These are phyloP conservation scores for Thielaviopsis populi DNA, from an alignment of 2,329 filamentous ascomycete species.

Conservation along the genomic window DNA sequence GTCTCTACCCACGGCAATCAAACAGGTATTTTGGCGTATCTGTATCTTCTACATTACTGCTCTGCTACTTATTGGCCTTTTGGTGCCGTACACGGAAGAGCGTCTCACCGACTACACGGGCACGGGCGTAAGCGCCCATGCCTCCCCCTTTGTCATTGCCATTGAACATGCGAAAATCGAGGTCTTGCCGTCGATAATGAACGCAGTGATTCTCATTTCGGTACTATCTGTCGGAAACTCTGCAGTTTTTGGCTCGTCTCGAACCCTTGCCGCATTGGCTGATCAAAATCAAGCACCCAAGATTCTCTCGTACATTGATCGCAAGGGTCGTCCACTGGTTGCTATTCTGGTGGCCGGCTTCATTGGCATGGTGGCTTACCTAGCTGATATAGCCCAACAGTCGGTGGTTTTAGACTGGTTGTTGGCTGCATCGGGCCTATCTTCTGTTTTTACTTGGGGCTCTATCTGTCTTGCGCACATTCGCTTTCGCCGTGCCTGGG, in stretches of 20 bases:
- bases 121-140: conserved; percentile 48
- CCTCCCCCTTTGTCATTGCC: conserved; percentile 87
- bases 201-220: conserved; percentile 82
- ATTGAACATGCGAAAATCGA: conserved; percentile 72
- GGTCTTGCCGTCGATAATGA: conserved; percentile 77
- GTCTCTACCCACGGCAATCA: conserved; percentile 71
- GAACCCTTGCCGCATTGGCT: conserved; percentile 77
- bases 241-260: conserved; percentile 77
- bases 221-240: conserved; percentile 87
- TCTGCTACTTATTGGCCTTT: conserved; percentile 62
- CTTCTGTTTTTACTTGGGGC: conserved; percentile 62
- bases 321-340: conserved; percentile 61
- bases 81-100: conserved; percentile 53
- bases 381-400: conserved; percentile 45
- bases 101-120: conserved; percentile 25
- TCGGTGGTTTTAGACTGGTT: conserved; percentile 60
- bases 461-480: conserved; percentile 86
- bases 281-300: conserved; percentile 73
- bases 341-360: conserved; percentile 53
- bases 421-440: conserved; percentile 54
- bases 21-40: conserved; percentile 93
- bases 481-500: conserved; percentile 76
- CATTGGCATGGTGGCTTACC: conserved; percentile 62
- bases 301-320: conserved; percentile 67
- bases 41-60: conserved; percentile 79